Percentiles rank a stretch among this genome's conserved stretches.
Conservation (phyloP, 352 stramenopile species). For the Globisporangium sylvaticum region DNA sequence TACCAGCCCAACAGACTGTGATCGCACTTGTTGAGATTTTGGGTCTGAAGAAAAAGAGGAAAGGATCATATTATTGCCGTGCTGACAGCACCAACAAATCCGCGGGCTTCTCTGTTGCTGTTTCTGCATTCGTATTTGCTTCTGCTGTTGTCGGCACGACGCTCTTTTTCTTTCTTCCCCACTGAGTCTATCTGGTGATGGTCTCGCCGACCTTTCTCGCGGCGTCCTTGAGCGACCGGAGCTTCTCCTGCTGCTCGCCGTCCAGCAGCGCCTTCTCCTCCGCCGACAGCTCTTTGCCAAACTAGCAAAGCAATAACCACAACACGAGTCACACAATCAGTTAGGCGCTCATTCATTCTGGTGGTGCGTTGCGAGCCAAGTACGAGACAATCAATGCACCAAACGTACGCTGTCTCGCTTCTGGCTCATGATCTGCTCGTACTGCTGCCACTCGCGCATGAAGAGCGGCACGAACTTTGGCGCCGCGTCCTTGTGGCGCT, state of each 20-base stretch:
- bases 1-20: neutral
- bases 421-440: constrained; percentile 44
- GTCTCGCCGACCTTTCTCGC: constrained; percentile 65
- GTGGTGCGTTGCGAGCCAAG: neutral
- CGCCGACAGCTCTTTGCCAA: constrained; percentile 62
- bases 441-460: constrained; percentile 74
- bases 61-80: too few relatives aligned
- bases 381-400: neutral
- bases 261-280: constrained; percentile 61
- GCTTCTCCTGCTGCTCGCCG: constrained; percentile 61
- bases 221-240: constrained; percentile 65
- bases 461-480: constrained; percentile 78
- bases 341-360: neutral
- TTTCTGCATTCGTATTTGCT: too few relatives aligned
- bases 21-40: neutral
- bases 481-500: constrained; percentile 72
- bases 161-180: neutral
- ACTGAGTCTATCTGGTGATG: constrained; percentile 27
- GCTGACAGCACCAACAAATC: too few relatives aligned
- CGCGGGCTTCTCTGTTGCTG: too few relatives aligned
- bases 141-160: neutral
- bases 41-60: neutral
- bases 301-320: constrained; percentile 21
- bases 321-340: neutral
- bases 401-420: constrained; percentile 45